Evolutionary conservation across 257 asterid species (phyloP), one percentile per base, ranked within the genome.

Genomic region (Nyctanthes arbortristis): DNA sequence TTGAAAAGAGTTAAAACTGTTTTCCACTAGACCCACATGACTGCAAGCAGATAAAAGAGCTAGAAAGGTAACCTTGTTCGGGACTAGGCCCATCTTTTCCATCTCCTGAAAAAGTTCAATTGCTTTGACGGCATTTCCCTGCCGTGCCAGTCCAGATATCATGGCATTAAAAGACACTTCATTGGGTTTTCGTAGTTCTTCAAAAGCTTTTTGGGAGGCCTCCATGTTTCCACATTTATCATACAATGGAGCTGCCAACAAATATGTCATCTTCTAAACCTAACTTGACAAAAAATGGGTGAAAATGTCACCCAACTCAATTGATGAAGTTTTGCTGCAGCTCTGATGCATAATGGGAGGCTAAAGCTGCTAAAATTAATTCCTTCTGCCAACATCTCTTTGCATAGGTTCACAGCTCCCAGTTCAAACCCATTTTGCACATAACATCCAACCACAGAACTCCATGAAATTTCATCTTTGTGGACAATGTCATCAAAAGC

Each of bases 401-500:
- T 68, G 29, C 63, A 32, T 11, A 68, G 25, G 7, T 36, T 14
- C 4, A 68, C 37, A 33, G 66, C 73, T n/a, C 34, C 30, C 12
- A 68, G 40, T 33, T 37, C 73, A 35, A 68, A 37, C 36, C 66
- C 73, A 10, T 36, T 68, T 57, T 68, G 73, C 35, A 33, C 6
- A 40, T 68, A 35, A 58, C 27, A 25, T 56, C 73, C 73, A 36
- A 56, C 57, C 4, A 68, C 22, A 5, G 66, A 68, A 68, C 73
- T 55, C 73, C 73, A 68, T 14, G 73, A 68, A 4, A 68, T 40
- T 36, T 68, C 73, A 1, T 68, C 73, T 57, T 68, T 68, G 24
- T 68, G 33, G 28, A 36, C 40, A 37, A 58, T 68, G 65, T 32
- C 73, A 34, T 56, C 34, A 16, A 68, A 68, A 61, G 73, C 73